Base-by-base conservation (phyloP, 2,329 filamentous ascomycete species). In the Fusarium nygamai region DNA sequence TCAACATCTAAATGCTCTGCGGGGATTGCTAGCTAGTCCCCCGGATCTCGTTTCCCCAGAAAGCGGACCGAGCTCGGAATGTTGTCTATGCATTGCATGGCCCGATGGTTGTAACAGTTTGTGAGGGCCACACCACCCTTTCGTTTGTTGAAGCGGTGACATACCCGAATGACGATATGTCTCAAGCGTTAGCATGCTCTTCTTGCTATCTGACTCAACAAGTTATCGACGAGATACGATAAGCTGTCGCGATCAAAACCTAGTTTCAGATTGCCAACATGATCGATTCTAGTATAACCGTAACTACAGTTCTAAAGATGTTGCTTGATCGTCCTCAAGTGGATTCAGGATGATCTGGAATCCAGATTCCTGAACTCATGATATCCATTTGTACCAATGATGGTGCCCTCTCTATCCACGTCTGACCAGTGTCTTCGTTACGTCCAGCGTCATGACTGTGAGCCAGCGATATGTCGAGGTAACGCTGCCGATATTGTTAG, bases 391-490 rank as follows among this genome's bases (percentile, higher is more conserved):
- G 71, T 34, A 79, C 78, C 57, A 81, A 62, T 24, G 74, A 53
- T 8, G 73, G 74, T 29, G 77, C 61, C 33, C 78, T 74, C 69
- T 81, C 80, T 58, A 78, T 74, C 80, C 81, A 82, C 10, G 78
- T 77, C 58, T 78, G 77, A 20, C 77, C 76, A 14, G 78, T 75
- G 17, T 74, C 78, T 50, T 77, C 72, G 17, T 79, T 74, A 8
- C 76, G 74, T 22, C 77, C 80, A 41, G 74, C 76, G 56, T 78
- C 73, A 47, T 79, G 75, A 58, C 76, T 81, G 38, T 82, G 80
- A 33, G 80, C 79, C 33, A 83, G 74, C 33, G 81, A 82, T 46
- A 80, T 78, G 69, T 82, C 81, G 34, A 82, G 78, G 72, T 78
- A 80, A 44, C 80, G 80, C 81, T 81, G 48, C 58, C 31, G 24